These are phyloP conservation scores for Didymella lethalis DNA, from an alignment of 2,329 filamentous ascomycete genomes.

Conservation along the genomic window DNA sequence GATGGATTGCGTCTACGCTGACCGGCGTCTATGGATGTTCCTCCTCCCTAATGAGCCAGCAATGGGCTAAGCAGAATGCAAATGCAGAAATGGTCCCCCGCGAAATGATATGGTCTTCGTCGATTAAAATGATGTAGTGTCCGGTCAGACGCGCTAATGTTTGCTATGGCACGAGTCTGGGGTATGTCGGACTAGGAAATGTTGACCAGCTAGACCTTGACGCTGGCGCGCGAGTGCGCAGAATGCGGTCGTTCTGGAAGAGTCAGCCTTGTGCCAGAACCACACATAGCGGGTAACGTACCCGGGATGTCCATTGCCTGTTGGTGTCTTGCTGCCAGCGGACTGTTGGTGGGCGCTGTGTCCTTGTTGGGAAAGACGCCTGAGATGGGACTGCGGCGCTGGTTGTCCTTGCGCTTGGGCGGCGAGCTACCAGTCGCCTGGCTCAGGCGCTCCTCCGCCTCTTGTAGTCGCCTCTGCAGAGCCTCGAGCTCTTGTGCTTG, in stretches of 20 bases:
- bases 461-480: slow-evolving; percentile 82
- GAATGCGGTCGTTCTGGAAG: slow-evolving; percentile 21
- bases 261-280: background rate
- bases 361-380: slow-evolving; percentile 39
- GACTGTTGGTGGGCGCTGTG: slow-evolving; percentile 32
- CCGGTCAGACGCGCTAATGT: slow-evolving; percentile 11
- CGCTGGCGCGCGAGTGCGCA: slow-evolving; percentile 22
- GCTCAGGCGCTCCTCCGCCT: slow-evolving; percentile 79
- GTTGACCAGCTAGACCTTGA: slow-evolving; percentile 18
- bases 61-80: slow-evolving; percentile 11
- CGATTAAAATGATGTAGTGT: slow-evolving; percentile 21
- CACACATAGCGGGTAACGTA: background rate
- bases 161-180: slow-evolving; percentile 13
- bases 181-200: slow-evolving; percentile 15
- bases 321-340: slow-evolving; percentile 27
- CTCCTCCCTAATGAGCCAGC: slow-evolving; percentile 1
- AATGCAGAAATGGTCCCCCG: slow-evolving; percentile 10
- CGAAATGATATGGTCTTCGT: slow-evolving; percentile 19
- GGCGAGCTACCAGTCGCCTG: slow-evolving; percentile 45
- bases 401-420: slow-evolving; percentile 42
- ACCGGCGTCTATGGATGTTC: slow-evolving; percentile 4
- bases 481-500: slow-evolving; percentile 83
- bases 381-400: slow-evolving; percentile 38
- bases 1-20: slow-evolving; percentile 6
- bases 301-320: slow-evolving; percentile 21